Evolutionary conservation across 345 rosid species (phyloP), one percentile per base, ranked within the genome.

Genomic region (Eutrema heterophyllum): DNA sequence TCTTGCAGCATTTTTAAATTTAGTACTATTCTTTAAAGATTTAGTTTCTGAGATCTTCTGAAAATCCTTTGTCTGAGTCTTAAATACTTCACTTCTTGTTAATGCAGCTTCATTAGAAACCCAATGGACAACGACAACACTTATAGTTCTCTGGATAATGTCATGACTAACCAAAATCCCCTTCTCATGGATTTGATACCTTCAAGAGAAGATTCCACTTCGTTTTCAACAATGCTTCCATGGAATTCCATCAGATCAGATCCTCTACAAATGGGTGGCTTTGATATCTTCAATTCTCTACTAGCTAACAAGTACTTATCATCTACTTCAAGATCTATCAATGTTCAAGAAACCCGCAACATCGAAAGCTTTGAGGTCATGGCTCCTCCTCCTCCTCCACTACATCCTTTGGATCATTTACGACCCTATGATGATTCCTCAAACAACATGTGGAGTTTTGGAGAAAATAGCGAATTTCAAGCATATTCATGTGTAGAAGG

Each of bases 121-220:
- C 78, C 60, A 53, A 67, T 62, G 79, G 75, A 71, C 70, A 86
- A 86, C 86, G 62, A 80, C 83, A 85, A 84, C 89, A 58, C 81
- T 82, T 84, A 80, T 33, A 60, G 73, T 74, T 77, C 78, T 78
- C 73, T 80, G 12, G 57, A 72, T 13, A 79, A 81, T 65, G 81
- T 73, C 76, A 61, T 63, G 62, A 43, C 71, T 2, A 52, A 72
- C 78, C 84, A 72, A 64, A 74, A 81, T 70, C 70, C 84, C 33
- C 75, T 72, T 71, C 77, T 74, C 67, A 78, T 69, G 81, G 70
- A 57, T 75, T 61, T 70, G 14, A 62, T 76, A 68, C 75, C 75
- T 36, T 46, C 75, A 63, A 70, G 80, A 70, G 80, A 76, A 44
- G 70, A 76, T 63, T 55, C 75, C 38, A 24, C 61, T 57, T 30